Evolutionary conservation across 768 basidiomycete species (phyloP), one percentile per base, ranked within the genome.

Genomic region (Pulveroboletus sp.): DNA sequence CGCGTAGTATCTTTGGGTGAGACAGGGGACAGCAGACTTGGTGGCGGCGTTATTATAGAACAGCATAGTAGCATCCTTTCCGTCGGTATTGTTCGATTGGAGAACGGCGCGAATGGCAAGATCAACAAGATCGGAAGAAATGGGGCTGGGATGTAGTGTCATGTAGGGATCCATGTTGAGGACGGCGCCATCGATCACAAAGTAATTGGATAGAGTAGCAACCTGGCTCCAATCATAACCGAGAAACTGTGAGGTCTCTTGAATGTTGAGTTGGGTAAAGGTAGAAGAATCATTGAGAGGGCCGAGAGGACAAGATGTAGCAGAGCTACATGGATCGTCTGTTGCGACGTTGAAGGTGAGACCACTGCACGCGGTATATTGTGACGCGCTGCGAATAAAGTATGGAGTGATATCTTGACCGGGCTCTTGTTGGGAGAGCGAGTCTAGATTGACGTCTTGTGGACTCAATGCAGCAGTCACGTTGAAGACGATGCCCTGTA

Each of bases 211-310:
- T 17, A 89, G 72, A n/a, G 57, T 63, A 1, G 85, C 77, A 24
- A 98, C 86, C 64, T 97, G 91, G 42, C 78, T 75, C 96, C 96
- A 99, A 46, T 84, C 82, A 64, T 95, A 98, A 6, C 96, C 96
- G 27, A 89, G 84, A 43, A 82, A 69, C 46, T 80, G 76, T 0
- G 72, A 69, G 7, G 90, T 90, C 60, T 86, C 81, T 33, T 73
- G 65, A 42, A 98, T 75, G 15, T 76, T 70, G 39, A 93, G 80
- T n/a, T 71, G 58, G 30, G 69, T 62, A 59, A 84, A 80, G 8
- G 85, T 87, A 35, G 80, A 62, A 33, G 76, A 60, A 21, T 76
- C 59, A 51, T 79, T 80, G 52, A 87, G 76, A 8, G 78, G 61
- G 28, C 78, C 77, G 28, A 96, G 79, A 18, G 82, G 78, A 63